Base-by-base conservation (phyloP, 306 rosid genomes). In the Malus fusca region DNA sequence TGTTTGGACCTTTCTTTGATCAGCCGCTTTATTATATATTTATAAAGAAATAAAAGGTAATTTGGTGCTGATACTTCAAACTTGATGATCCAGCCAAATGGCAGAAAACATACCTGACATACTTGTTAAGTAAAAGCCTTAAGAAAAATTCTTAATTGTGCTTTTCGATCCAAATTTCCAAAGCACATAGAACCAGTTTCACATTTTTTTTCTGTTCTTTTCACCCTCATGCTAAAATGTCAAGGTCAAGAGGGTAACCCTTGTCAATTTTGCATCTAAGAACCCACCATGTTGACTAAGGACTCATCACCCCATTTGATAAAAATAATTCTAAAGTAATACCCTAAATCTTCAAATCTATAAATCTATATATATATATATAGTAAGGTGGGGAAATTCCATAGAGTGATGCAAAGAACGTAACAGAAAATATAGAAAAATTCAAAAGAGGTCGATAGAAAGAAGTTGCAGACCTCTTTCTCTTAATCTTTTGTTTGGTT, bases 161-260 rank as follows among this genome's bases (percentile, higher is more conserved):
- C 71, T 44, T 70, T 79, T 65, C 59, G 17, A 28, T 70, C 65
- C 22, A 74, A 87, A 77, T 26, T 77, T 82, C 66, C 48, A 66
- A 40, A 28, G 5, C 28, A 73, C 59, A 64, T 51, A 15, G 18
- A 51, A 51, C 21, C 69, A 79, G 64, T 63, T 19, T 67, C 2
- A 62, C 15, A 4, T 56, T 21, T n/a, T 35, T 3, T 69, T 9
- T 33, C 68, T 71, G n/a, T 52, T 10, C 4, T 31, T 10, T 33
- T 68, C 40, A 75, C 71, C 76, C 37, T 3, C 44, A 21, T 33
- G 15, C 37, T 7, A 31, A 77, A 73, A 77, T 46, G 78, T 74
- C 78, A 63, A 46, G 48, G 91, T 86, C 91, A 85, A 87, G 81
- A 83, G 97, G 92, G 80, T 64, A 82, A 43, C 75, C 74, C 74